Base-by-base conservation (phyloP, 352 stramenopile species). In the Albugo candida region DNA sequence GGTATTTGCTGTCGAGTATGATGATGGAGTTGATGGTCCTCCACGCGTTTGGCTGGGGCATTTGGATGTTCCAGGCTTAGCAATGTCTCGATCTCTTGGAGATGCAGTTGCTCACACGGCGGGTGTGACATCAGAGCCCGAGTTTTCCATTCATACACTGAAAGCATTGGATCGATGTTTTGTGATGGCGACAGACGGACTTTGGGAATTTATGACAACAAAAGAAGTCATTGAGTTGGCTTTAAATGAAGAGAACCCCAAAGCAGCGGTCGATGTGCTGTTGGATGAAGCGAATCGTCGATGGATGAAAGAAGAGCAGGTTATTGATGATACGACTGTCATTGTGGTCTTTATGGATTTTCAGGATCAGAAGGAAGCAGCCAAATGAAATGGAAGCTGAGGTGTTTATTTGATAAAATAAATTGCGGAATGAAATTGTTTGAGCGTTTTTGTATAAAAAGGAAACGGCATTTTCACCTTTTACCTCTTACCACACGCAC, bases 171-270 rank as follows among this genome's bases (percentile, higher is more conserved):
- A 97, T 54, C 81, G 88, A 41, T 96, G 96, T 56, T 67, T 99
- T 48, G 84, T 98, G 21, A 72, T 99, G 35, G 95, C 92, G 14
- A 98, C 92, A 0, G 95, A 99, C 63, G 95, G 95, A 12, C 64
- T 99, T 37, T 99, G 95, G 95, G 94, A 99, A 58, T 98, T 99
- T 67, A 94, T 98, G 59, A 82, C 73, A 27, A 96, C 97, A 60
- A 72, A 96, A 48, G 93, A 98, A 61, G 95, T 95, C 43, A 80
- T 93, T 45, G 67, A 89, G 41, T 82, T 93, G 47, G 66, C 63
- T 18, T 72, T 85, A 61, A 62, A 61, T 3, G 67, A 85, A 51
- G 70, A 81, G 17, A 73, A 88, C 41, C 75, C 75, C 0, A 85
- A 89, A 49, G 58, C 81, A 11, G 75, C 73, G 4, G 82, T 98